Evolutionary conservation across 1,284 basidiomycete species (phyloP), one percentile per base, ranked within the genome.

Genomic region (Irpex rosettiformis): DNA sequence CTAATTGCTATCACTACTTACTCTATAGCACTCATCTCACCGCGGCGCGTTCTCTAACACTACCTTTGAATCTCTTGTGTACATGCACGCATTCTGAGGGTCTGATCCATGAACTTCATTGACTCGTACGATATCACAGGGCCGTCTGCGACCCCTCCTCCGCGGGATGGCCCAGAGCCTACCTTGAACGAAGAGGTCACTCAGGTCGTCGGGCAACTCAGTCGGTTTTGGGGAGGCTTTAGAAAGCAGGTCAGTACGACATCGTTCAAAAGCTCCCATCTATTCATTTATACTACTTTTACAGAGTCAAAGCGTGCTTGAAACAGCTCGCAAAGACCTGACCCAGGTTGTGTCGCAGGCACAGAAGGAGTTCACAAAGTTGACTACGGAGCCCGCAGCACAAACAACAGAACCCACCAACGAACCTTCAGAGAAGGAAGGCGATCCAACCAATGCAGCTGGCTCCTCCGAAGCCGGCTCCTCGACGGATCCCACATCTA

Each of bases 211-310:
- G 90, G 89, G 21, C 86, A 90, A 66, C 76, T 95, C n/a, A 88
- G 86, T 40, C 79, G 84, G 58, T 88, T 94, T 70, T 96, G 93
- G 93, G 93, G 93, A 52, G 89, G 91, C 16, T 89, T 95, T 68
- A 84, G 86, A 76, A 91, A 89, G 72, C 91, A 94, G 85, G 93
- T 88, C 65, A 66, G 86, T 24, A 29, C 47, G 13, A 13, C 37
- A 6, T 40, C 6, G 18, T 21, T 29, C 22, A 13, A 13, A 7
- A 7, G 6, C 43, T 5, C 6, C 21, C 43, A 22, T 6, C 43
- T 8, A 11, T 42, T n/a, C 43, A 27, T n/a, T 18, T 40, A 42
- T 55, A 49, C 55, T 57, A 37, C 29, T 8, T 4, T 60, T 47
- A 47, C 62, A 95, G 93, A 90, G 91, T 66, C 89, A 91, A 70